Evolutionary conservation across 345 rosid species (phyloP), one percentile per base, ranked within the genome.

Genomic region (Ricinus communis): DNA sequence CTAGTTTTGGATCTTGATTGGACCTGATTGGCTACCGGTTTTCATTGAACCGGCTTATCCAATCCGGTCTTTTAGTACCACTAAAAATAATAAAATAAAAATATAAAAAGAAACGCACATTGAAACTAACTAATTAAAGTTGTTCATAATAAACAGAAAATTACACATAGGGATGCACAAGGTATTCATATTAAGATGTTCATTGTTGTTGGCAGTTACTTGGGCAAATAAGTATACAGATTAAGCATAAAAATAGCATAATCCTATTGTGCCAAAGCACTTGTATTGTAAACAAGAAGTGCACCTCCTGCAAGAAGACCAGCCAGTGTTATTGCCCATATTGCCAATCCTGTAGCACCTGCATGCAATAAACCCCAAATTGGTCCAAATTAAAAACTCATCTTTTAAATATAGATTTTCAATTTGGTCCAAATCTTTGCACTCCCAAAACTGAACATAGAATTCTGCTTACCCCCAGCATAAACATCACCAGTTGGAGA

Each of bases 231-330:
- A 55, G 40, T 56, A 24, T 25, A 56, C 71, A 68, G 1, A 55
- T 19, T 38, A 16, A 31, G 38, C 28, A 21, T 36, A n/a, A 25
- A 27, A 25, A 28, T 12, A 65, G 2, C 16, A 28, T 22, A 38
- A 6, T 72, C 77, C n/a, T 87, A 95, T 87, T 87, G 96, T 65
- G 57, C 78, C 94, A 92, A 87, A 62, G 97, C 97, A 84, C 99
- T 95, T n/a, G 97, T 92, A 88, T 67, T 92, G 97, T 92, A 92
- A 41, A 92, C 99, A 47, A 90, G 96, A 74, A 89, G 97, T 31
- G 90, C 97, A 36, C 97, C 97, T 62, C 96, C 97, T 7, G 93
- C 90, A 0, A 92, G 99, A 30, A 95, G 33, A 0, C 94, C 97
- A 33, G 79, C 70, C 10, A 95, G 82, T 33, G 99, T 95, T 22